Evolutionary conservation across 306 rosid genomes (phyloP).

Genomic region (Inga oerstediana): DNA sequence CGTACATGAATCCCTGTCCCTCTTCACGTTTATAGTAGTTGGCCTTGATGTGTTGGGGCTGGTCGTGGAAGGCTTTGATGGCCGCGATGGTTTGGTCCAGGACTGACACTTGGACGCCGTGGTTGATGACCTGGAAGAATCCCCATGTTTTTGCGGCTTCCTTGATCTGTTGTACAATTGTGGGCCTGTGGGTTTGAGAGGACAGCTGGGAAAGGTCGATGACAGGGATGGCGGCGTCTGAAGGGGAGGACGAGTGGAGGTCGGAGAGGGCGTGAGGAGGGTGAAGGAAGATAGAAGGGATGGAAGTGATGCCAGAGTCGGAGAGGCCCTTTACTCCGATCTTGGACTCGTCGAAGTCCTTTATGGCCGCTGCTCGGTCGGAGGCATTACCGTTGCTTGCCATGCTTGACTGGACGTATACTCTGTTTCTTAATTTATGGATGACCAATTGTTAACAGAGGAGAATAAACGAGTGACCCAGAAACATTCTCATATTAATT

Average conservation of each 20-base stretch:
- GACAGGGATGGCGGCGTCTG: slow-evolving; percentile 28
- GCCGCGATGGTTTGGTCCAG: slow-evolving; percentile 31
- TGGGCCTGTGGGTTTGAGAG: slow-evolving; percentile 24
- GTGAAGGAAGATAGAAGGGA: slow-evolving; percentile 47
- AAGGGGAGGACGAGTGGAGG: slow-evolving; percentile 14
- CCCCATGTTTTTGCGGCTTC: slow-evolving; percentile 49
- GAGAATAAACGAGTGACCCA: no score
- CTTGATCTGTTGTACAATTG: slow-evolving; percentile 40
- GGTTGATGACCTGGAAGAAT: slow-evolving; percentile 59
- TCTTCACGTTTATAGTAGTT: slow-evolving; percentile 48
- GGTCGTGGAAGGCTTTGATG: slow-evolving; percentile 48
- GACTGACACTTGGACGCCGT: slow-evolving; percentile 25
- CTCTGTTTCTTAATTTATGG: neutral
- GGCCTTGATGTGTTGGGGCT: slow-evolving; percentile 35
- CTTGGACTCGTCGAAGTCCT: slow-evolving; percentile 49
- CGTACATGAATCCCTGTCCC: slow-evolving; percentile 35
- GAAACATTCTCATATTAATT: no score
- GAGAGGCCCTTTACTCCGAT: slow-evolving; percentile 58
- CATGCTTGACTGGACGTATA: neutral
- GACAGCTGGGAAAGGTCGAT: slow-evolving; percentile 44
- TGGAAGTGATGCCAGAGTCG: slow-evolving; percentile 50
- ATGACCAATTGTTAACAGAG: neutral
- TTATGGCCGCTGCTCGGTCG: slow-evolving; percentile 43
- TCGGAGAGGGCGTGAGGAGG: slow-evolving; percentile 40
- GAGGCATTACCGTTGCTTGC: neutral